Percentiles rank a stretch among this genome's conserved stretches.
These are phyloP conservation scores for Pseudogymnoascus sp. DNA, from an alignment of 2,329 filamentous ascomycete species.

Conservation along the genomic window DNA sequence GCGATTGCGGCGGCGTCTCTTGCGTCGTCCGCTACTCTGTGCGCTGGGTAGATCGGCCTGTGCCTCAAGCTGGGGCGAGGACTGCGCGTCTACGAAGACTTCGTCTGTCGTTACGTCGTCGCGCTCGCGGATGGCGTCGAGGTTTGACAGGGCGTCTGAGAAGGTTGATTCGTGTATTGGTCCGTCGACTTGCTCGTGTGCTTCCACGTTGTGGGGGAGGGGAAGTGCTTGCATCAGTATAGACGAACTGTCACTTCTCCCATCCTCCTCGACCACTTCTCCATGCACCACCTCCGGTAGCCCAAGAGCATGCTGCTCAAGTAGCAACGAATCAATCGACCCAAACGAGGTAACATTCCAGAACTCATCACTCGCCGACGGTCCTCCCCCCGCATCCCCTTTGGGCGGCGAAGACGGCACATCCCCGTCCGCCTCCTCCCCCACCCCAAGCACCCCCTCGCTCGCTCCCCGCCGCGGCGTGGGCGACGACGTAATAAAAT, in stretches of 20 bases:
- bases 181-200: neutral
- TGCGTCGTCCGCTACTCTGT: neutral
- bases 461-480: slow-evolving; percentile 49
- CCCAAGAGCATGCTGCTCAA: neutral
- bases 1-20: neutral
- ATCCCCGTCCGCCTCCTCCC: slow-evolving; percentile 25
- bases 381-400: slow-evolving; percentile 20
- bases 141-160: neutral
- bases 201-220: neutral
- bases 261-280: neutral
- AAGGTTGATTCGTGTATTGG: neutral
- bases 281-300: neutral
- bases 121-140: neutral
- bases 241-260: neutral
- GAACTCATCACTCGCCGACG: neutral
- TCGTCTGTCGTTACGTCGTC: slow-evolving; percentile 11
- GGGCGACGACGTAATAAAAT: slow-evolving; percentile 46
- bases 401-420: slow-evolving; percentile 52
- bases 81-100: slow-evolving; percentile 22
- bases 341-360: neutral
- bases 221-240: neutral
- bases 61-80: slow-evolving; percentile 15
- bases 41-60: neutral
- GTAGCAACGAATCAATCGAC: neutral
- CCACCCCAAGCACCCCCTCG: slow-evolving; percentile 36